Evolutionary conservation across 2,329 filamentous ascomycete genomes (phyloP).

Genomic region (Fusarium compactum): DNA sequence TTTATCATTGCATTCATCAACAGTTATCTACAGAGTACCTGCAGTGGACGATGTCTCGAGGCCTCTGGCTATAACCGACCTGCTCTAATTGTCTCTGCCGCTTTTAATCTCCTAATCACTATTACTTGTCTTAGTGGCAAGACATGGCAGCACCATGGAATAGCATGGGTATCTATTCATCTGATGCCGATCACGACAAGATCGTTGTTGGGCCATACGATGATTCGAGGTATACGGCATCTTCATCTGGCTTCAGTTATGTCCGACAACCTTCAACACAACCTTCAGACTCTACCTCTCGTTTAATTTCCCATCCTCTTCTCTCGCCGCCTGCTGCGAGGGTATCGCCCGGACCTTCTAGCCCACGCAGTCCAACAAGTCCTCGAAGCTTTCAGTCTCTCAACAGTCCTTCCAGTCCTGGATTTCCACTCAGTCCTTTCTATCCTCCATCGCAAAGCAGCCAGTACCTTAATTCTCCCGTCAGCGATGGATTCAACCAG

Average conservation of each 20-base stretch:
- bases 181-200: constrained; percentile 26
- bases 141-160: constrained; percentile 40
- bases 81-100: constrained; percentile 1
- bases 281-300: constrained; percentile 39
- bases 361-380: constrained; percentile 33
- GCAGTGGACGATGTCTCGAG: constrained; percentile 17
- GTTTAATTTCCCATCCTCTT: constrained; percentile 34
- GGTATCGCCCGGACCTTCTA: constrained; percentile 31
- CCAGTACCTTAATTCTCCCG: constrained; percentile 33
- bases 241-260: constrained; percentile 39
- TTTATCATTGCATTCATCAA: neutral
- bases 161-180: constrained; percentile 30
- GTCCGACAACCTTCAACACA: constrained; percentile 39
- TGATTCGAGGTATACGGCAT: constrained; percentile 33
- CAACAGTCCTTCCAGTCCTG: constrained; percentile 32
- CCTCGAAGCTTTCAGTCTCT: constrained; percentile 30
- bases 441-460: constrained; percentile 35
- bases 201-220: constrained; percentile 30
- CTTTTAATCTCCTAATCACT: neutral
- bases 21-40: neutral
- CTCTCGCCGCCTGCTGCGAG: constrained; percentile 42
- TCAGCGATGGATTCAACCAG: constrained; percentile 39
- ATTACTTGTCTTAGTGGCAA: constrained; percentile 16
- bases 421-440: constrained; percentile 39
- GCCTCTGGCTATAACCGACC: constrained; percentile 3